phyloP scores from a whole-genome alignment of 495 filamentous ascomycete species.

The Lasiosphaeriaceae sp. region DNA sequence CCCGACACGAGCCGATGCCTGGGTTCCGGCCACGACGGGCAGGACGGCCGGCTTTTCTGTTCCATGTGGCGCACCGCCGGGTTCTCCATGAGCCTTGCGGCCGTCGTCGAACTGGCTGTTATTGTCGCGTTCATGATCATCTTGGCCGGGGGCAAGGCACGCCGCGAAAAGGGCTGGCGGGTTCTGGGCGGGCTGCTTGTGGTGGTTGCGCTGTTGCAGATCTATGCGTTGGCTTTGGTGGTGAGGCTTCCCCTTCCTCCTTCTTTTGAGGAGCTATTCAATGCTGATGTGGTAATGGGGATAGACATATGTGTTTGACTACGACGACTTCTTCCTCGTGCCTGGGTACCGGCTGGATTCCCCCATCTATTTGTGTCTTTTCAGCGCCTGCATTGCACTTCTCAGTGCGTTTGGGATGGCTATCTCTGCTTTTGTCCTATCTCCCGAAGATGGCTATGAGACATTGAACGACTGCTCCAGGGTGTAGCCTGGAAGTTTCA shows the following conservation, averaged over 20 bases:
- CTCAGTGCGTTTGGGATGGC: conserved; percentile 59
- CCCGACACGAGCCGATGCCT: conserved; percentile 20
- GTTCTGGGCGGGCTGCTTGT: conserved; percentile 61
- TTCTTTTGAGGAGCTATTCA: background rate
- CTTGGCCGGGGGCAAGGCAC: conserved; percentile 69
- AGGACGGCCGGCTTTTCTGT: conserved; percentile 81
- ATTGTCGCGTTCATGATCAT: conserved; percentile 72
- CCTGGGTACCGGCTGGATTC: conserved; percentile 76
- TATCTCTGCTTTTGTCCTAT: conserved; percentile 61
- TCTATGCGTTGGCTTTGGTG: conserved; percentile 70
- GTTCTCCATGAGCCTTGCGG: conserved; percentile 78
- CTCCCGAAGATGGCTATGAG: conserved; percentile 83
- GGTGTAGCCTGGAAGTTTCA: conserved; percentile 1
- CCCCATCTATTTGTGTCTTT: conserved; percentile 72
- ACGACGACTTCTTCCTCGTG: conserved; percentile 79
- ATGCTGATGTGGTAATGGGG: background rate
- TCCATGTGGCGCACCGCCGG: conserved; percentile 85
- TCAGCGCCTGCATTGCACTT: conserved; percentile 64
- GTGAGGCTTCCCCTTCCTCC: conserved; percentile 50
- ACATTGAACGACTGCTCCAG: conserved; percentile 8
- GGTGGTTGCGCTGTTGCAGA: conserved; percentile 58
- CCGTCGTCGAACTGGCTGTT: conserved; percentile 70
- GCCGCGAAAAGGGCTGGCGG: conserved; percentile 75
- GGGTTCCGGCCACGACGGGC: conserved; percentile 51
- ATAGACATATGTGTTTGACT: conserved; percentile 77